A percentile compares a stretch with the other conserved stretches of the same genome.
Evolutionary conservation across 2,329 filamentous ascomycete species (phyloP).

Genomic region (Phialophora chinensis): DNA sequence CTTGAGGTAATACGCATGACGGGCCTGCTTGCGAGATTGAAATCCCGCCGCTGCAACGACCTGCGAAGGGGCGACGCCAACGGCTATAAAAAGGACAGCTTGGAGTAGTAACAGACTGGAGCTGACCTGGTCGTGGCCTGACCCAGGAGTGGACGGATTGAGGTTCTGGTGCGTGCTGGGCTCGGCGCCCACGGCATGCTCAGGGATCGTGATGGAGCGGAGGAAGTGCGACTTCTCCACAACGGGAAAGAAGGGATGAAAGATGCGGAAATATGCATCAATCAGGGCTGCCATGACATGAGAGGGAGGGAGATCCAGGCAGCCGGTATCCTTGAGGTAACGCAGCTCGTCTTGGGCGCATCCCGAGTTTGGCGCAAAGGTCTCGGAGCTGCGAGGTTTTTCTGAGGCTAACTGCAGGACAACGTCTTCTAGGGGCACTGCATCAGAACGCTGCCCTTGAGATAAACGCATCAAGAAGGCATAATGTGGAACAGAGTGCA

Average conservation of each 20-base stretch:
- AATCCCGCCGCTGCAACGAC: constrained; percentile 13
- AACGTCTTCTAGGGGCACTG: constrained; percentile 6
- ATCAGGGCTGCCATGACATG: constrained; percentile 8
- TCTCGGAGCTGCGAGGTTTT: background rate
- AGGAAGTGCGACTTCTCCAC: constrained; percentile 9
- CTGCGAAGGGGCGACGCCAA: constrained; percentile 69
- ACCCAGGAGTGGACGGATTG: background rate
- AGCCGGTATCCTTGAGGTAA: constrained; percentile 13
- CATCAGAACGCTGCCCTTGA: constrained; percentile 11
- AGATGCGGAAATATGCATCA: constrained; percentile 15
- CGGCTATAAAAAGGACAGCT: constrained; percentile 89
- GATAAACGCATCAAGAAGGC: constrained; percentile 18
- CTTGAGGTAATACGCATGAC: constrained; percentile 84
- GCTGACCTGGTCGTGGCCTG: background rate
- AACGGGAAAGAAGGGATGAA: constrained; percentile 19
- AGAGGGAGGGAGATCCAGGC: constrained; percentile 6
- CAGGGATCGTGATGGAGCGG: background rate
- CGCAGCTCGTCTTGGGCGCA: constrained; percentile 9
- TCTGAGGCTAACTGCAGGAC: constrained; percentile 16
- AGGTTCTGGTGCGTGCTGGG: background rate
- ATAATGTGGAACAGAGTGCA: constrained; percentile 17
- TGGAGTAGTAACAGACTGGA: constrained; percentile 87
- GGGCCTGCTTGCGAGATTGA: constrained; percentile 69
- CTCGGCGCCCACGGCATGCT: background rate
- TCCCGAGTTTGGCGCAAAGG: background rate